A percentile compares a stretch with the other conserved stretches of the same genome.
Evolutionary conservation across 768 basidiomycete species (phyloP).

Genomic region (Podaxis carcinomalis): DNA sequence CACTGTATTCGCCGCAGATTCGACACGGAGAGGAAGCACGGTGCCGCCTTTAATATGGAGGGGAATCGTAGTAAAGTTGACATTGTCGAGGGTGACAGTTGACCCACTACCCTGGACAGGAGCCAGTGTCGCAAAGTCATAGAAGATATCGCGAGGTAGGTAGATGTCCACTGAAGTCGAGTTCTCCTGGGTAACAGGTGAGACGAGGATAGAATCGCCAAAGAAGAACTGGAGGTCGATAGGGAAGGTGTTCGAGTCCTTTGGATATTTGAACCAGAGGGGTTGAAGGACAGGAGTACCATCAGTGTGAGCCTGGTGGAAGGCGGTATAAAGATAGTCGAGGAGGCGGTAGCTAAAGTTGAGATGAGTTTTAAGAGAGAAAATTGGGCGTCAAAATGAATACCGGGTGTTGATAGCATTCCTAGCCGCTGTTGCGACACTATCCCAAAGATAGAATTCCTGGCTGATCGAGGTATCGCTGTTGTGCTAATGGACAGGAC

Average conservation of each 20-base stretch:
- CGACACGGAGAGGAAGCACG: constrained; percentile 51
- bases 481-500: constrained; percentile 41
- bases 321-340: constrained; percentile 70
- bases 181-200: constrained; percentile 61
- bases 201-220: constrained; percentile 62
- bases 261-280: constrained; percentile 64
- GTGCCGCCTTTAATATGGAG: constrained; percentile 58
- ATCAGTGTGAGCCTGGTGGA: constrained; percentile 51
- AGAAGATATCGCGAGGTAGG: constrained; percentile 61
- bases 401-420: constrained; percentile 59
- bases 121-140: constrained; percentile 52
- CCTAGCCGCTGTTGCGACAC: constrained; percentile 52
- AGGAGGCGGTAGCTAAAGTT: constrained; percentile 55
- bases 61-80: constrained; percentile 56
- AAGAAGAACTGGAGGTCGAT: constrained; percentile 71
- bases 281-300: constrained; percentile 68
- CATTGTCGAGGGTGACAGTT: constrained; percentile 37
- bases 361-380: not conserved
- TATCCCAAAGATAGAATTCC: constrained; percentile 66
- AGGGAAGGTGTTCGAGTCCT: constrained; percentile 50
- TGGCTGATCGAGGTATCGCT: constrained; percentile 47
- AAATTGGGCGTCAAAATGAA: constrained; percentile 10
- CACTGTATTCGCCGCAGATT: constrained; percentile 58
- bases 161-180: constrained; percentile 56
- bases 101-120: constrained; percentile 46